These are phyloP conservation scores for Tetrahymena borealis DNA, from an alignment of 73 alveolate species.

Conservation along the genomic window DNA sequence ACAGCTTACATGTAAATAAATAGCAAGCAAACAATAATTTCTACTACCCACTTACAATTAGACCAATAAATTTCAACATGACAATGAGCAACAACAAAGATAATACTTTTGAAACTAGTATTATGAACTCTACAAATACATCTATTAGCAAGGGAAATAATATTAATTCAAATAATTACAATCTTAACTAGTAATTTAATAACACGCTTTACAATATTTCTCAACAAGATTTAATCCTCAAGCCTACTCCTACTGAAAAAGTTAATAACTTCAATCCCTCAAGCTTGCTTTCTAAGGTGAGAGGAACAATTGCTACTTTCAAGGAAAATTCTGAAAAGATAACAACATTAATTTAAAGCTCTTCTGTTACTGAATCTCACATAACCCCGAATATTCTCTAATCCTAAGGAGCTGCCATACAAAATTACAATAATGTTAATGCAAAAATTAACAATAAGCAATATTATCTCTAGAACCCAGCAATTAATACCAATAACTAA, in stretches of 20 bases:
- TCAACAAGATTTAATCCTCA: neutral
- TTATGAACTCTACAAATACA: neutral
- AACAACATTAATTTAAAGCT: neutral
- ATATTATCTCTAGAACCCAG: neutral
- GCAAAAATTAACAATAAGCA: neutral
- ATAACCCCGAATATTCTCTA: neutral
- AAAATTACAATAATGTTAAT: neutral
- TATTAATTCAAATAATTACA: neutral
- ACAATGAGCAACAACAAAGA: neutral
- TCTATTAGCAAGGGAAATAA: neutral
- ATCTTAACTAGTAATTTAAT: neutral
- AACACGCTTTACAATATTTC: neutral
- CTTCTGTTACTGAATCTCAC: neutral
- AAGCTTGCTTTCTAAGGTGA: neutral
- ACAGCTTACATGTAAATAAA: neutral
- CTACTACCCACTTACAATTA: neutral
- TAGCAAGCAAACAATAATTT: neutral
- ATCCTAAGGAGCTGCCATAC: neutral
- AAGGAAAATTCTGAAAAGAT: neutral
- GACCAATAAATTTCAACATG: neutral
- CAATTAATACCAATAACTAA: too few species aligned
- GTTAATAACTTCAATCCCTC: neutral
- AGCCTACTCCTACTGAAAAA: neutral
- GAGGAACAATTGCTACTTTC: neutral
- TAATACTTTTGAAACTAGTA: too few species aligned